phyloP scores from a whole-genome alignment of 176 grass and related monocot species.

The Bromus sterilis region DNA sequence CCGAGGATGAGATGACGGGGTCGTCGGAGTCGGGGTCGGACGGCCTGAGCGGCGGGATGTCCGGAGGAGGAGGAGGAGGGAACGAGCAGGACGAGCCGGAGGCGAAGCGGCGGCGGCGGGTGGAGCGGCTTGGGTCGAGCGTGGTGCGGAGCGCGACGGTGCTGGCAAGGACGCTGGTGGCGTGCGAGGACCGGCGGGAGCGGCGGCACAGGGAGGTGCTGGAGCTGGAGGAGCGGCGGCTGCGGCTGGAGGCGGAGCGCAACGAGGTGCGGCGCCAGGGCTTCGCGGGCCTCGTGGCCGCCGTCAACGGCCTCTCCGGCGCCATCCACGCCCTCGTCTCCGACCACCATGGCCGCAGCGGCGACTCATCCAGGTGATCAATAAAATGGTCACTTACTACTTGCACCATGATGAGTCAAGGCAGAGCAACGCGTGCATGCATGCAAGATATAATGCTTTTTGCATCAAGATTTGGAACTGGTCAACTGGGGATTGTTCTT shows the following conservation, averaged over 20 bases:
- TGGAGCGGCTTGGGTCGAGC: slow-evolving; percentile 67
- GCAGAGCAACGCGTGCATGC: neutral
- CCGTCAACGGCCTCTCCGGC: slow-evolving; percentile 80
- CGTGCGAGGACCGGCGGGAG: slow-evolving; percentile 97
- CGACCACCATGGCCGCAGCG: slow-evolving; percentile 64
- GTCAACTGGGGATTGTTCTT: neutral
- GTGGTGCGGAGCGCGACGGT: slow-evolving; percentile 89
- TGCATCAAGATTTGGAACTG: neutral
- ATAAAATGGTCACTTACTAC: no score
- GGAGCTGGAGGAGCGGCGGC: slow-evolving; percentile 81
- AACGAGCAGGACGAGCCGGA: slow-evolving; percentile 40
- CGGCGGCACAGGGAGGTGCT: slow-evolving; percentile 81
- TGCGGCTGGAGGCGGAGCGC: slow-evolving; percentile 77
- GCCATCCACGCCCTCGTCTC: slow-evolving; percentile 89
- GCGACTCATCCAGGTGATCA: slow-evolving; percentile 44
- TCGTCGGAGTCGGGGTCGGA: slow-evolving; percentile 62
- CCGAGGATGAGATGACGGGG: slow-evolving; percentile 58
- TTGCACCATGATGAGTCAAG: neutral
- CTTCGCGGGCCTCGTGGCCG: slow-evolving; percentile 67
- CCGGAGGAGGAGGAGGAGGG: neutral
- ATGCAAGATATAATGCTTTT: neutral
- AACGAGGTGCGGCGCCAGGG: slow-evolving; percentile 87
- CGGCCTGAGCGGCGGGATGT: neutral
- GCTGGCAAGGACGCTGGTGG: slow-evolving; percentile 66
- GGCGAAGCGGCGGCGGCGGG: slow-evolving; percentile 55